Evolutionary conservation across 768 basidiomycete genomes (phyloP).

Genomic region (Trametes maxima): DNA sequence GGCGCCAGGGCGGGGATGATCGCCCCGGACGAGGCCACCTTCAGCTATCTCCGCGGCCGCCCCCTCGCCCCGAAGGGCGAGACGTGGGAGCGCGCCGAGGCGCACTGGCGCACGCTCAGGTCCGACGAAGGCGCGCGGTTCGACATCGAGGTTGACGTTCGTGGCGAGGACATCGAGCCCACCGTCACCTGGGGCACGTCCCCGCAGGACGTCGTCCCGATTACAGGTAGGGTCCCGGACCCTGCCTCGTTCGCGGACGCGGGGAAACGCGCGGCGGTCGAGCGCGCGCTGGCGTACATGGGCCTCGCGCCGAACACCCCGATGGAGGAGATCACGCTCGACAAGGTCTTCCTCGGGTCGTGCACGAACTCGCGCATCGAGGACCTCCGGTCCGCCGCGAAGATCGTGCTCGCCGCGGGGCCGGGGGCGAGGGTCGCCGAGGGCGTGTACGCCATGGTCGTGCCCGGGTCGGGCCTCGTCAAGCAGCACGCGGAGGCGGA

Average conservation of each 20-base stretch:
- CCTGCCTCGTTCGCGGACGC: conserved; percentile 49
- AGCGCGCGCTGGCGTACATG: conserved; percentile 63
- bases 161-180: conserved; percentile 61
- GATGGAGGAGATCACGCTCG: conserved; percentile 59
- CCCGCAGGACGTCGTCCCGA: conserved; percentile 61
- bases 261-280: conserved; percentile 47
- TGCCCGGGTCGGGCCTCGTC: conserved; percentile 67
- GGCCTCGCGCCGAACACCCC: conserved; percentile 54
- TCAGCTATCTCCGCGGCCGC: conserved; percentile 58
- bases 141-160: conserved; percentile 58
- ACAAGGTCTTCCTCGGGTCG: conserved; percentile 70
- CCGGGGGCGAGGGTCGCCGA: conserved; percentile 53
- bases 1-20: conserved; percentile 70
- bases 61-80: conserved; percentile 61
- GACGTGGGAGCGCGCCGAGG: conserved; percentile 60
- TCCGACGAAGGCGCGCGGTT: conserved; percentile 61
- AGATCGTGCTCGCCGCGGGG: conserved; percentile 53
- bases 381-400: conserved; percentile 62
- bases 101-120: conserved; percentile 58
- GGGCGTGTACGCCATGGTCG: conserved; percentile 62
- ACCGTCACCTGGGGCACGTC: conserved; percentile 71
- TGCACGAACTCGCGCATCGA: conserved; percentile 72
- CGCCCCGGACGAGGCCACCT: conserved; percentile 63
- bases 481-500: conserved; percentile 69
- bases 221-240: conserved; percentile 58